Conservation (phyloP, 148 eudicot species). For the Nepenthes gracilis region DNA sequence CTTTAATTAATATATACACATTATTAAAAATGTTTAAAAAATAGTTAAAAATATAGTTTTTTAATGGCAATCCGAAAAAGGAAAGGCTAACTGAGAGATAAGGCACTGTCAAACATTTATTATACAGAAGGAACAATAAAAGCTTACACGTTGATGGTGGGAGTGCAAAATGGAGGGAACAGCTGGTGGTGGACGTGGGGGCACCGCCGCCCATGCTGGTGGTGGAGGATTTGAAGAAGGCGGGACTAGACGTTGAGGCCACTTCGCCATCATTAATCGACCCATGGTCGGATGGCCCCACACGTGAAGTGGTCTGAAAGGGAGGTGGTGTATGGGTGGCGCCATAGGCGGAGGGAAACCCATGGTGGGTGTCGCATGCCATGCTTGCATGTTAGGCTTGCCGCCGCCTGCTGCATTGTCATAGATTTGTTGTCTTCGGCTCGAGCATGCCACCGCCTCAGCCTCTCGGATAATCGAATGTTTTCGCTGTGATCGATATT, state of each 20-base stretch:
- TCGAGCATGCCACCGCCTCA: too few relatives aligned
- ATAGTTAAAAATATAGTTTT: too few relatives aligned
- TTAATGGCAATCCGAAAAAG: neutral
- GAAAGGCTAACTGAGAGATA: neutral
- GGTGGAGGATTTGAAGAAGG: neutral
- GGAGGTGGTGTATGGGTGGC: neutral
- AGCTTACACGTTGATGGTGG: neutral
- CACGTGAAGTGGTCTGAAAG: neutral
- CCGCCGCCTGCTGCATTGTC: too few relatives aligned
- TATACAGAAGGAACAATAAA: neutral
- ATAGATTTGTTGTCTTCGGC: too few relatives aligned
- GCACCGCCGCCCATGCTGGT: neutral
- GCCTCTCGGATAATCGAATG: too few relatives aligned
- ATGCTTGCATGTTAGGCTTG: too few relatives aligned
- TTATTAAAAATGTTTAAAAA: too few relatives aligned
- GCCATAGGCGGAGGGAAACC: neutral
- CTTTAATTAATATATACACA: too few relatives aligned
- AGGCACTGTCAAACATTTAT: neutral
- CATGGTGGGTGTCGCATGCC: neutral
- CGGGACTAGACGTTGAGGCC: too few relatives aligned
- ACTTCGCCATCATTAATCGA: neutral
- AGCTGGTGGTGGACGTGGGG: neutral
- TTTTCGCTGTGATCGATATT: too few relatives aligned
- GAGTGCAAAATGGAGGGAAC: neutral
- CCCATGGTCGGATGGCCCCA: neutral